Conservation (phyloP, 225 moss, liverwort and hornwort genomes). For the Marchantia polymorpha region DNA sequence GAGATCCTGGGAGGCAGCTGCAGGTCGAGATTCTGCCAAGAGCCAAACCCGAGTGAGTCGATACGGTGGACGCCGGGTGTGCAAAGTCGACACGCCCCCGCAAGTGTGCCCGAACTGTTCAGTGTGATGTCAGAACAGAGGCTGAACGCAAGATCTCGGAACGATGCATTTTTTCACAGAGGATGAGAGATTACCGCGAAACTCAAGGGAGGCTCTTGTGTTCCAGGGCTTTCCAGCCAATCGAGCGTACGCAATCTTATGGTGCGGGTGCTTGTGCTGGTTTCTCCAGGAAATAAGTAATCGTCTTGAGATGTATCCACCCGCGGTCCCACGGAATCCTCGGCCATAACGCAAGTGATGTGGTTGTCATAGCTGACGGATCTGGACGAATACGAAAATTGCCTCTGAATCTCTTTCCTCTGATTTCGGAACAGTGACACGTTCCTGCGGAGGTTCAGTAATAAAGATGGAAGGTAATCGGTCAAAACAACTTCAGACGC, state of each 20-base stretch:
- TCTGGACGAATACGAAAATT: slow-evolving; percentile 24
- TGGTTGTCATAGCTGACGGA: slow-evolving; percentile 23
- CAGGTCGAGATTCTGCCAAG: slow-evolving; percentile 14
- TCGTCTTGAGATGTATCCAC: slow-evolving; percentile 11
- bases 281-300: slow-evolving; percentile 10
- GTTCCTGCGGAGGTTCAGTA: slow-evolving; percentile 22
- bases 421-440: slow-evolving; percentile 19
- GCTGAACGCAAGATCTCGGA: background rate
- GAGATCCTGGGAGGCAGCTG: slow-evolving; percentile 17
- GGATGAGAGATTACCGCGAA: background rate
- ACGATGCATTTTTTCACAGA: background rate
- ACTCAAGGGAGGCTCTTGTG: background rate
- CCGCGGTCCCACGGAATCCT: slow-evolving; percentile 7
- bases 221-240: slow-evolving; percentile 19
- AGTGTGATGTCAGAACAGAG: background rate
- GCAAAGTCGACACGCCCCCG: background rate
- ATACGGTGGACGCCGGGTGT: background rate
- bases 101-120: background rate
- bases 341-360: slow-evolving; percentile 4
- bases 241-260: slow-evolving; percentile 25
- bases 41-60: background rate
- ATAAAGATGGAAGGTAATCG: slow-evolving; percentile 26
- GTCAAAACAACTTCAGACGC: slow-evolving; percentile 25
- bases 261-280: background rate
- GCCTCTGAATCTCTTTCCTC: slow-evolving; percentile 17